These are phyloP conservation scores for Fragilaria crotonensis DNA, from an alignment of 108 stramenopile genomes.

Conservation along the genomic window DNA sequence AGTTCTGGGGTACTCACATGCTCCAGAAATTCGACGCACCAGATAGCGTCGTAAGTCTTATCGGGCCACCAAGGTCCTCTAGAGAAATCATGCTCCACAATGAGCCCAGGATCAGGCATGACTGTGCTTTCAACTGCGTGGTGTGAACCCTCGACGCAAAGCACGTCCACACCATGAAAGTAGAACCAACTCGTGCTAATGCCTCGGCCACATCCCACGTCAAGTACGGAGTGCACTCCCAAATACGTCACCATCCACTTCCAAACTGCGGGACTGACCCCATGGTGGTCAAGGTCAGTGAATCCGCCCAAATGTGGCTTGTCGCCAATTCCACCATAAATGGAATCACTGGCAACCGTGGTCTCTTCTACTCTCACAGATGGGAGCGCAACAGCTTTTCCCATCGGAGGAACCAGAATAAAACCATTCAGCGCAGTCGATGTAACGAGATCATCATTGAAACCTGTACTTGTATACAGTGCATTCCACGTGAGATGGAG, in stretches of 20 bases:
- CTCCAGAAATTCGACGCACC: conserved; percentile 73
- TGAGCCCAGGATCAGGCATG: conserved; percentile 31
- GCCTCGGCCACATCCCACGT: conserved; percentile 82
- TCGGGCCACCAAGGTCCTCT: conserved; percentile 86
- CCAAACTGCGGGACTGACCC: conserved; percentile 52
- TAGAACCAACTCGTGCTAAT: conserved; percentile 61
- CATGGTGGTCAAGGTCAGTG: conserved; percentile 43
- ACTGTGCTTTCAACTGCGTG: conserved; percentile 57
- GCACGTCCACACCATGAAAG: conserved; percentile 39
- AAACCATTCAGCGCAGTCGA: too few species aligned
- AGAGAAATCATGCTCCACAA: conserved; percentile 58
- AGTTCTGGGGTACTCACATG: conserved; percentile 14
- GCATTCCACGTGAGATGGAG: too few species aligned
- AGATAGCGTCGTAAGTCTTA: conserved; percentile 67
- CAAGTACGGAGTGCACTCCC: conserved; percentile 68
- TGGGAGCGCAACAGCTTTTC: conserved; percentile 22
- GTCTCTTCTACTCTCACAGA: conserved; percentile 26
- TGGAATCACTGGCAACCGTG: neutral
- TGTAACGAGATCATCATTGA: too few species aligned
- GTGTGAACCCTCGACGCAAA: conserved; percentile 75
- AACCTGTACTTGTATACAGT: too few species aligned
- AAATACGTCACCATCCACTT: conserved; percentile 29
- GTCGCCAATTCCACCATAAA: conserved; percentile 70
- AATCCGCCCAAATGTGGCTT: conserved; percentile 72
- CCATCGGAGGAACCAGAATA: conserved; percentile 9